Percentiles rank a stretch among this genome's conserved stretches.
Conservation (phyloP, 495 filamentous ascomycete genomes). For the Usnea hakonensis region DNA sequence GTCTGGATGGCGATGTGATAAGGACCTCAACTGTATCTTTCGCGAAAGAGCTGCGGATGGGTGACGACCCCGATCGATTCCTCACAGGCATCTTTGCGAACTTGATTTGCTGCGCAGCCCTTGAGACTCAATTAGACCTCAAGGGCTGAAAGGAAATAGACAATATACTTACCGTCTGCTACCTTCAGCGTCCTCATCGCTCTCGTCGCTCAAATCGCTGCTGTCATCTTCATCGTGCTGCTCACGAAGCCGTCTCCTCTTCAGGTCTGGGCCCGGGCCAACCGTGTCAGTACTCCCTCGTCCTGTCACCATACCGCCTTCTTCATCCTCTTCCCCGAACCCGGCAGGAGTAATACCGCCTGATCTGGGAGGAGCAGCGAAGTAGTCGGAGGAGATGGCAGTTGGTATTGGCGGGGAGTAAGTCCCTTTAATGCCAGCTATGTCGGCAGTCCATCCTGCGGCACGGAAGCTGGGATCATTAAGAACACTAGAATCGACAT, state of each 20-base stretch:
- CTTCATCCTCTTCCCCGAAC: constrained; percentile 64
- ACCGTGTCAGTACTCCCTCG: constrained; percentile 66
- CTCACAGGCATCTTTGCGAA: constrained; percentile 93
- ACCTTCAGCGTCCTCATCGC: constrained; percentile 75
- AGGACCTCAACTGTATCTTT: constrained; percentile 47
- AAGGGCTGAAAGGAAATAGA: constrained; percentile 19
- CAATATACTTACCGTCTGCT: constrained; percentile 31
- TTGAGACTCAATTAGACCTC: constrained; percentile 20
- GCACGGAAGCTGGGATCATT: constrained; percentile 94
- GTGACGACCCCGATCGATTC: constrained; percentile 77
- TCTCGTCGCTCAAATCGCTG: constrained; percentile 92
- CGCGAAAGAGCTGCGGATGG: constrained; percentile 53
- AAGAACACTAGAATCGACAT: constrained; percentile 78
- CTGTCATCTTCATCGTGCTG: constrained; percentile 94
- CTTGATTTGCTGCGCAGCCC: constrained; percentile 72
- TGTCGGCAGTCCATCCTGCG: constrained; percentile 80
- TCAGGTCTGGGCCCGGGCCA: constrained; percentile 51
- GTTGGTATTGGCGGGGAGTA: constrained; percentile 96
- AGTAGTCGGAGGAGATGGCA: constrained; percentile 83
- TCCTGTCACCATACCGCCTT: constrained; percentile 73
- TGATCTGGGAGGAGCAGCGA: constrained; percentile 56
- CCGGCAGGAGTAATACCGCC: constrained; percentile 37
- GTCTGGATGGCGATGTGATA: constrained; percentile 47
- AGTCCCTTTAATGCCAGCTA: constrained; percentile 73
- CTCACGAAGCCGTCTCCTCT: constrained; percentile 49